A percentile compares a stretch with the other conserved stretches of the same genome.
Conservation (phyloP, 208 protist genomes). For the Acanthamoeba healyi region DNA sequence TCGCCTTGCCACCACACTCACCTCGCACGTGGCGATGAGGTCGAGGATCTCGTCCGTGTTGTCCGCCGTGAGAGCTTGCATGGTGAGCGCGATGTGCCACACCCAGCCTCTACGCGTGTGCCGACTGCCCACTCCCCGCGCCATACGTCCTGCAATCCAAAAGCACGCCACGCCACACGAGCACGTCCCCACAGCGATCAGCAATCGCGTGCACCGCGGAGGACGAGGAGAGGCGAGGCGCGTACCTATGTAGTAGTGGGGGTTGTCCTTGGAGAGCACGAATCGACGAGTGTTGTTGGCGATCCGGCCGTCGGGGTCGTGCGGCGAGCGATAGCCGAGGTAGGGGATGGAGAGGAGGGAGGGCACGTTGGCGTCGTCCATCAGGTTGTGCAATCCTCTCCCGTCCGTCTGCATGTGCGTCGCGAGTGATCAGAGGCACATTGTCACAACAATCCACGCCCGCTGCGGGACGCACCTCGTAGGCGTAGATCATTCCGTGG, state of each 20-base stretch:
- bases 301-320: slow-evolving; percentile 25
- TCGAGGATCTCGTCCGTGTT: slow-evolving; percentile 47
- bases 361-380: slow-evolving; percentile 85
- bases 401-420: slow-evolving; percentile 64
- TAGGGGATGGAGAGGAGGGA: slow-evolving; percentile 80
- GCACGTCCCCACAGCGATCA: not conserved
- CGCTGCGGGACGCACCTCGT: slow-evolving; percentile 67
- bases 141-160: not conserved
- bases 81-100: slow-evolving; percentile 81
- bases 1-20: too few species aligned
- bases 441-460: not conserved
- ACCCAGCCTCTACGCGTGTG: slow-evolving; percentile 76
- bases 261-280: slow-evolving; percentile 52
- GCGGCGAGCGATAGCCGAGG: slow-evolving; percentile 57
- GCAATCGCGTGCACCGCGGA: too few species aligned
- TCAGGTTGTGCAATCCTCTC: slow-evolving; percentile 73
- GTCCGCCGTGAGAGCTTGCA: slow-evolving; percentile 79
- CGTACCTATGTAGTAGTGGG: slow-evolving; percentile 54
- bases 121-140: slow-evolving; percentile 74
- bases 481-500: slow-evolving; percentile 77
- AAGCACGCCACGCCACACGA: not conserved
- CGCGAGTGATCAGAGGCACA: too few species aligned
- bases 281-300: slow-evolving; percentile 54
- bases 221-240: too few species aligned
- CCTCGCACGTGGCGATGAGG: slow-evolving; percentile 20